Conservation (phyloP, 345 rosid genomes). For the Arabidopsis arenosa region DNA sequence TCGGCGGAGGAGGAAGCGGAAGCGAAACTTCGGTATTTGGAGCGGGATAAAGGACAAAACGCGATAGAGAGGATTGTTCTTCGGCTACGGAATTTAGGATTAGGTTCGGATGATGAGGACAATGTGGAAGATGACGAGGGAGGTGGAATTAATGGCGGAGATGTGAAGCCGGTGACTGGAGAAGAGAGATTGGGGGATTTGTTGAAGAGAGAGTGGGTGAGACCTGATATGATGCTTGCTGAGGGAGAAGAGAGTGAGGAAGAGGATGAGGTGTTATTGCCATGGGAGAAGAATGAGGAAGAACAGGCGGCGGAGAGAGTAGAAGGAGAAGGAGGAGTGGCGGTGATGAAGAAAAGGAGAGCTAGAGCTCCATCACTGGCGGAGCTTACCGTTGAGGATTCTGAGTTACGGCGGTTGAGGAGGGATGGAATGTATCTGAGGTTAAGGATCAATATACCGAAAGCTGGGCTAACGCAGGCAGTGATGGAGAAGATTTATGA, state of each 20-base stretch:
- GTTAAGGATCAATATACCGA: conserved; percentile 83
- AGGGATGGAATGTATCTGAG: conserved; percentile 74
- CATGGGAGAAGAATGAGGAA: conserved; percentile 65
- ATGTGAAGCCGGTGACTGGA: conserved; percentile 58
- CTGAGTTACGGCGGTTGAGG: conserved; percentile 82
- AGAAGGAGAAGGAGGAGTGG: conserved; percentile 44
- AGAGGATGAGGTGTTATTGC: conserved; percentile 56
- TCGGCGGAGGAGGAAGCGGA: conserved; percentile 41
- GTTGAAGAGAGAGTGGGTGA: conserved; percentile 82
- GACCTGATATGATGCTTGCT: conserved; percentile 72
- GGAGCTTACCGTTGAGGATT: conserved; percentile 90
- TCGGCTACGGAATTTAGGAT: conserved; percentile 77
- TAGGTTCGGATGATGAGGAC: conserved; percentile 72
- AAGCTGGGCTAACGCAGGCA: conserved; percentile 85
- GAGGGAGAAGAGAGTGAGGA: conserved; percentile 53
- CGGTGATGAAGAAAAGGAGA: conserved; percentile 53
- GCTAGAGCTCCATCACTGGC: conserved; percentile 82
- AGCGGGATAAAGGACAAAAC: conserved; percentile 59
- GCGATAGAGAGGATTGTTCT: conserved; percentile 89
- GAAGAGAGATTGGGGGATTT: conserved; percentile 84
- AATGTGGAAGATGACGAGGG: conserved; percentile 50
- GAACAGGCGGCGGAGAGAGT: conserved; percentile 45
- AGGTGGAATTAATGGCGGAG: conserved; percentile 31
- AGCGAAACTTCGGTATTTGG: conserved; percentile 41
- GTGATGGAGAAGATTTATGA: conserved; percentile 90